Conservation (phyloP, 108 stramenopile genomes). For the Bacterosira constricta region DNA sequence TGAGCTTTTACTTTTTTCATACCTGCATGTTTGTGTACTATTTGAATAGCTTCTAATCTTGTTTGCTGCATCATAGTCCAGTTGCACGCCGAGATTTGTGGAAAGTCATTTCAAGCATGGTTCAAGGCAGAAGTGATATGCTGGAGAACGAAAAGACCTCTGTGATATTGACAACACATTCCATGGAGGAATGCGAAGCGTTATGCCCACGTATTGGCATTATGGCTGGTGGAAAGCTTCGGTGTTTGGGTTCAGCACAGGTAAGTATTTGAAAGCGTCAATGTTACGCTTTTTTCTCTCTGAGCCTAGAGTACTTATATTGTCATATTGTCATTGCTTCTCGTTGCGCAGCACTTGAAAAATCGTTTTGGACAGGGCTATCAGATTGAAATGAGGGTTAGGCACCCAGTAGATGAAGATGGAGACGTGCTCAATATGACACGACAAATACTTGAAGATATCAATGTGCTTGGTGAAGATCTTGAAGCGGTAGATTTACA, state of each 20-base stretch:
- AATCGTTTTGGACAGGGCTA: slow-evolving; percentile 83
- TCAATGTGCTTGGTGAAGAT: slow-evolving; percentile 17
- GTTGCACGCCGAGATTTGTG: slow-evolving; percentile 87
- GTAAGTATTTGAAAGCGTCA: background rate
- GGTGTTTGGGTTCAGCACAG: slow-evolving; percentile 87
- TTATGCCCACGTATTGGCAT: slow-evolving; percentile 97
- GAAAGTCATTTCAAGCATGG: slow-evolving; percentile 81
- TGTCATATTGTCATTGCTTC: background rate
- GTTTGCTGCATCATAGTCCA: slow-evolving; percentile 7
- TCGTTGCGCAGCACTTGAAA: slow-evolving; percentile 70
- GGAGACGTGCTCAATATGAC: slow-evolving; percentile 47
- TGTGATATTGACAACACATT: slow-evolving; percentile 86
- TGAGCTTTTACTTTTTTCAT: no score
- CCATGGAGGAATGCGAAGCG: slow-evolving; percentile 96
- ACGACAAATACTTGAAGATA: slow-evolving; percentile 6
- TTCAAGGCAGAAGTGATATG: slow-evolving; percentile 51
- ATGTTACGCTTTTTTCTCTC: background rate
- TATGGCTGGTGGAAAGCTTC: slow-evolving; percentile 91
- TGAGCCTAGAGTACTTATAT: background rate
- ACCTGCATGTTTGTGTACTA: no score
- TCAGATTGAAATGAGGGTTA: slow-evolving; percentile 82
- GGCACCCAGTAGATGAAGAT: slow-evolving; percentile 36
- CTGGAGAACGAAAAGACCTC: slow-evolving; percentile 61
- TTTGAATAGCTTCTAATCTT: no score
- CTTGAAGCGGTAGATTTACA: slow-evolving; percentile 9